phyloP scores from a whole-genome alignment of 805 yeast species.

The Metschnikowia peoriensis region DNA sequence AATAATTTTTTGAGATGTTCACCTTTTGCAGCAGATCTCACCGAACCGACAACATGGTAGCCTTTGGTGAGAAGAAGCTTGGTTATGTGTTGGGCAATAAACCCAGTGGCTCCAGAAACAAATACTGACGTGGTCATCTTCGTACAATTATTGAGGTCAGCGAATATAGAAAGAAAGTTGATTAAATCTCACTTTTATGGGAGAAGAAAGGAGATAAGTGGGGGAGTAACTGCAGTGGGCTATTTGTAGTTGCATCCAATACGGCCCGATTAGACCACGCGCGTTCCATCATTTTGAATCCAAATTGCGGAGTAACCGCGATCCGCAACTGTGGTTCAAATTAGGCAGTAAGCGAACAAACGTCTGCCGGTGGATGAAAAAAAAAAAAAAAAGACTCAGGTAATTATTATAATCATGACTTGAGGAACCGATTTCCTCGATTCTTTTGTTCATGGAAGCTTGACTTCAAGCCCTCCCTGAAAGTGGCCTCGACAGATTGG shows the following conservation, averaged over 20 bases:
- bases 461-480: no score
- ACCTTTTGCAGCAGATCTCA: conserved; percentile 24
- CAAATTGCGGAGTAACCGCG: conserved; percentile 3
- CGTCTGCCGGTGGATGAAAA: neutral
- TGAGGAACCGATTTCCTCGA: no score
- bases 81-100: conserved; percentile 26
- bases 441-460: no score
- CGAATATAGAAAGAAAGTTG: neutral
- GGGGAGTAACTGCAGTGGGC: neutral
- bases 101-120: conserved; percentile 34
- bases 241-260: neutral
- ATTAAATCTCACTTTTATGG: neutral
- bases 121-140: conserved; percentile 18
- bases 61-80: conserved; percentile 22
- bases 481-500: no score
- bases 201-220: neutral
- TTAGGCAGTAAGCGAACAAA: conserved; percentile 1
- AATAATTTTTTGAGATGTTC: conserved; percentile 23
- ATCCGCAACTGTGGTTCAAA: neutral
- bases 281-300: neutral
- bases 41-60: conserved; percentile 26
- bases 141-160: neutral
- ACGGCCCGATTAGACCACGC: neutral
- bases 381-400: neutral
- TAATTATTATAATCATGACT: no score